Percentiles rank a stretch among this genome's conserved stretches.
These are phyloP conservation scores for Amoebophrya sp. DNA, from an alignment of 169 alveolate species.

Conservation along the genomic window DNA sequence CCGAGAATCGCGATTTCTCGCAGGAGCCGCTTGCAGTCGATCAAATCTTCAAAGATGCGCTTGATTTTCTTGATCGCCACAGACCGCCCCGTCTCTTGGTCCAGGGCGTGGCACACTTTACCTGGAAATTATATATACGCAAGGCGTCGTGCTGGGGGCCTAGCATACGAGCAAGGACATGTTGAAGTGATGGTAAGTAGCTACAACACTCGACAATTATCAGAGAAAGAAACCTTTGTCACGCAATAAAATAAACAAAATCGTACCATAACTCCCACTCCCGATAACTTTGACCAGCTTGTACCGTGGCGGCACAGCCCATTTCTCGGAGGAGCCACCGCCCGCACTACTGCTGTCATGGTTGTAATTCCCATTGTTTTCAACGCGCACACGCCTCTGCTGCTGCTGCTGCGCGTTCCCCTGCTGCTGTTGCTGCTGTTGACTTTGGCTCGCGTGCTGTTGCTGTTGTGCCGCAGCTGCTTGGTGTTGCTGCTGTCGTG, in stretches of 20 bases:
- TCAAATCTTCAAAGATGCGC: constrained; percentile 89
- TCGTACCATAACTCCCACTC: constrained; percentile 20
- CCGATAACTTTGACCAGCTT: neutral
- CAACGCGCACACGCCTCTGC: neutral
- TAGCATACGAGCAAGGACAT: no score
- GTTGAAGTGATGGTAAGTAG: no score
- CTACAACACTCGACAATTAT: no score
- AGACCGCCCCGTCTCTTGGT: constrained; percentile 30
- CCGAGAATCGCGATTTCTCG: constrained; percentile 89
- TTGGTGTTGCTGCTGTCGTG: neutral
- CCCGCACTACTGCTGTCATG: neutral
- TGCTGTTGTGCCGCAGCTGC: neutral
- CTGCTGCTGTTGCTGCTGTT: neutral
- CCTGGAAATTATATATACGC: no score
- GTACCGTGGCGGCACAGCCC: constrained; percentile 29
- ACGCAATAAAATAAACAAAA: no score
- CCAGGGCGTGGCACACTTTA: neutral
- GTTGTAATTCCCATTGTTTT: no score
- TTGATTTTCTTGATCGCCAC: constrained; percentile 92
- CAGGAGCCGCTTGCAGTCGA: constrained; percentile 91
- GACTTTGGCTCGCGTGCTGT: neutral
- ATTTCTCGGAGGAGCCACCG: neutral
- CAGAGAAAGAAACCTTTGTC: no score
- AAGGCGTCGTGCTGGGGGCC: no score
- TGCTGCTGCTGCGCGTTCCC: neutral